phyloP scores from a whole-genome alignment of 805 yeast genomes.

The Candida methanosorbosa region DNA sequence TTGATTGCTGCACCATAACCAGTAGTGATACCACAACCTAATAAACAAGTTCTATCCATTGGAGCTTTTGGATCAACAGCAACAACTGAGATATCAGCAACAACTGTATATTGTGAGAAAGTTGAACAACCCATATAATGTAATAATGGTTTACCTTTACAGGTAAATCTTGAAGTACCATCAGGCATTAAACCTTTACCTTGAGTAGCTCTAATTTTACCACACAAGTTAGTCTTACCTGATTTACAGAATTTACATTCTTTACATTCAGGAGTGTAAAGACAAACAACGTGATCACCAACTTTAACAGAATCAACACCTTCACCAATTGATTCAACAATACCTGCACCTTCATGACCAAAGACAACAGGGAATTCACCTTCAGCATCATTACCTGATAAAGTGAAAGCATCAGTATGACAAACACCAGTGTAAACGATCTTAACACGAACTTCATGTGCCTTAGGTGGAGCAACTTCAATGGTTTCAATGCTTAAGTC shows the following conservation, averaged over 20 bases:
- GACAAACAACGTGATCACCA: constrained; percentile 90
- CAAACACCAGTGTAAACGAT: constrained; percentile 88
- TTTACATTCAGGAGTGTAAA: constrained; percentile 94
- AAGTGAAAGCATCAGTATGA: constrained; percentile 96
- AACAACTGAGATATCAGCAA: constrained; percentile 94
- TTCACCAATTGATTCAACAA: constrained; percentile 91
- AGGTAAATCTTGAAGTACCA: constrained; percentile 85
- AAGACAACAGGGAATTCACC: constrained; percentile 89
- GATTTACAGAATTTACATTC: constrained; percentile 92
- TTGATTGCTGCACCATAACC: constrained; percentile 97
- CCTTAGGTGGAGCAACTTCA: constrained; percentile 89
- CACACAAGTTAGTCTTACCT: constrained; percentile 95
- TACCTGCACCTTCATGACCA: constrained; percentile 99
- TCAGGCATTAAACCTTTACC: constrained; percentile 99
- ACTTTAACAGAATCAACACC: constrained; percentile 84
- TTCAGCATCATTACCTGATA: constrained; percentile 93
- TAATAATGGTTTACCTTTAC: constrained; percentile 73
- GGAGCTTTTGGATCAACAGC: constrained; percentile 82
- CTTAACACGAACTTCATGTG: constrained; percentile 95
- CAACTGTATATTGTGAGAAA: constrained; percentile 94
- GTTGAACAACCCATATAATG: constrained; percentile 99
- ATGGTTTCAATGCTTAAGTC: constrained; percentile 71
- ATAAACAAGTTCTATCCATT: constrained; percentile 77
- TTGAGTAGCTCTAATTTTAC: constrained; percentile 93
- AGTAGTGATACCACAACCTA: constrained; percentile 98